These are phyloP conservation scores for Triticum turgidum DNA, from an alignment of 176 grass and related monocot genomes.

Conservation along the genomic window DNA sequence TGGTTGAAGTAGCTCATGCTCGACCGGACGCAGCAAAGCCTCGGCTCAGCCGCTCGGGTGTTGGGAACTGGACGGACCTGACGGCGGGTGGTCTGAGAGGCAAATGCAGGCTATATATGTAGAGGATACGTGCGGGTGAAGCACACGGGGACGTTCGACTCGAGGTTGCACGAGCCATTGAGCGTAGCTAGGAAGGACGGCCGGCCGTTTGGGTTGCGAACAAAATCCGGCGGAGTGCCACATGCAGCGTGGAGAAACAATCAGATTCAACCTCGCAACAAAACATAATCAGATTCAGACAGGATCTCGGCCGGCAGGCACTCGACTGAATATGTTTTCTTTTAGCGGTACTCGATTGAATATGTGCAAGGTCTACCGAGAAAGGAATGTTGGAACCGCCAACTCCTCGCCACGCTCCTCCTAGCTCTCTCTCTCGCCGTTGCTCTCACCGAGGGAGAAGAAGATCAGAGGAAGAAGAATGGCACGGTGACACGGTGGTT, in stretches of 20 bases:
- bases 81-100: neutral
- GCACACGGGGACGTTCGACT: neutral
- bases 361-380: no score
- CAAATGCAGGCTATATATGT: neutral
- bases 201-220: neutral
- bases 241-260: neutral
- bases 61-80: neutral
- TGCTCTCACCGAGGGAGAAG: no score
- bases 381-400: no score
- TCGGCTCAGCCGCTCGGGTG: neutral
- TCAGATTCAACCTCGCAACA: neutral
- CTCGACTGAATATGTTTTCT: no score
- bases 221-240: constrained; percentile 24
- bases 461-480: no score
- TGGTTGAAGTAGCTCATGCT: constrained; percentile 45
- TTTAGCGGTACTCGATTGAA: no score
- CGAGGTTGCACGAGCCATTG: neutral
- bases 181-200: neutral
- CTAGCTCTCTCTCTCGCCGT: no score
- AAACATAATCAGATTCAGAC: neutral
- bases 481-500: no score
- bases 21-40: neutral
- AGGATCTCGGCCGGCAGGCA: neutral
- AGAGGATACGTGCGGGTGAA: neutral
- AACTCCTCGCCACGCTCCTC: no score